A percentile compares a stretch with the other conserved stretches of the same genome.
Conservation (phyloP, 2,329 filamentous ascomycete genomes). For the Neofusicoccum parvum region DNA sequence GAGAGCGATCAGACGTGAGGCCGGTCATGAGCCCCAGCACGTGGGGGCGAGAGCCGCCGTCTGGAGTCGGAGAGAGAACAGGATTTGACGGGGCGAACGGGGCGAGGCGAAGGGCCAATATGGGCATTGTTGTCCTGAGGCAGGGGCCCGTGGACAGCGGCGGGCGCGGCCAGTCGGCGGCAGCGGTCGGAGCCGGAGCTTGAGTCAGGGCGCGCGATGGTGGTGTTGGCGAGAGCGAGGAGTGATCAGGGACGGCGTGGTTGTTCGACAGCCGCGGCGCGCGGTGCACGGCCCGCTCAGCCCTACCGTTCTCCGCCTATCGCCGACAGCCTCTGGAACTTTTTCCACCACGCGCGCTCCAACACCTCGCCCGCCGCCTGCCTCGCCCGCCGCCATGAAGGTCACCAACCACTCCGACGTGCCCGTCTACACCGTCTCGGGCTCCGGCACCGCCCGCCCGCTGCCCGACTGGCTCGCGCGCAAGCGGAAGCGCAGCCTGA, state of each 20-base stretch:
- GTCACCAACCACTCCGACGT: conserved; percentile 80
- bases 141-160: not conserved
- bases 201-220: not conserved
- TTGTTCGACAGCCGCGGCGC: not conserved
- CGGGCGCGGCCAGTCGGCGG: conserved; percentile 9
- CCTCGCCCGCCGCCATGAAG: conserved; percentile 62
- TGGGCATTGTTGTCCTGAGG: conserved; percentile 12
- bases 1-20: conserved; percentile 42
- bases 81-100: not conserved
- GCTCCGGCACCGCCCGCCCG: conserved; percentile 81
- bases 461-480: conserved; percentile 95
- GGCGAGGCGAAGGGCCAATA: not conserved
- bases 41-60: not conserved
- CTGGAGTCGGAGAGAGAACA: not conserved
- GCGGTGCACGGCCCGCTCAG: conserved; percentile 12
- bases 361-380: conserved; percentile 20
- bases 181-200: not conserved
- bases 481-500: conserved; percentile 85
- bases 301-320: conserved; percentile 16
- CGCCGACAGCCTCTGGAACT: conserved; percentile 9
- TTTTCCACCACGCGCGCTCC: conserved; percentile 1
- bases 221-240: not conserved
- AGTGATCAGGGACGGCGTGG: not conserved
- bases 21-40: conserved; percentile 26
- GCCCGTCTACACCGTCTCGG: conserved; percentile 92